phyloP scores from a whole-genome alignment of 495 filamentous ascomycete genomes.

The Penicillium lividum region DNA sequence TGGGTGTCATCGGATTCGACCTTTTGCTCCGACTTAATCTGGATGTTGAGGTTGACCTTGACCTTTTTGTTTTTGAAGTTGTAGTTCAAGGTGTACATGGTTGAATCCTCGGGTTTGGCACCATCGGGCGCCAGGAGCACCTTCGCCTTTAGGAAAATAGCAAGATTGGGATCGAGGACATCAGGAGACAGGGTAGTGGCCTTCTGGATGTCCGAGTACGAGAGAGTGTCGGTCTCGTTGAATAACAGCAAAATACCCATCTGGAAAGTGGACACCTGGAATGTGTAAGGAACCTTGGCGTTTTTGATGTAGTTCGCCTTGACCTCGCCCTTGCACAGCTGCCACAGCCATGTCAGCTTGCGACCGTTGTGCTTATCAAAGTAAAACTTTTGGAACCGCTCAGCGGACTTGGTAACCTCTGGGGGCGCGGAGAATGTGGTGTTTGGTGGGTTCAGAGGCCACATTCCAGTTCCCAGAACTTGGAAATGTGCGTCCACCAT shows the following conservation, averaged over 20 bases:
- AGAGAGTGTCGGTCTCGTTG: constrained; percentile 84
- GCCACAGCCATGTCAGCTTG: constrained; percentile 97
- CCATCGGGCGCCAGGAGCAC: constrained; percentile 74
- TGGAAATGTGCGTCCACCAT: constrained; percentile 77
- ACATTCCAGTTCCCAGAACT: constrained; percentile 95
- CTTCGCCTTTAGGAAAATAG: constrained; percentile 86
- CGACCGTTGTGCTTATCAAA: constrained; percentile 93
- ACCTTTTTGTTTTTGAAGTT: constrained; percentile 98
- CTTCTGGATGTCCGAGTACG: constrained; percentile 82
- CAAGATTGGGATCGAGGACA: constrained; percentile 79
- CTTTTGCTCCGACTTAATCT: constrained; percentile 91
- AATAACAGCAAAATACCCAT: constrained; percentile 97
- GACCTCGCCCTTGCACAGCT: constrained; percentile 95
- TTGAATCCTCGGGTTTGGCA: constrained; percentile 73
- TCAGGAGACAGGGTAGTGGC: constrained; percentile 78
- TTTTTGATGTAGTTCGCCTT: constrained; percentile 89
- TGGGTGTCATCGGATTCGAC: constrained; percentile 95
- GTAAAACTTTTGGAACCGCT: constrained; percentile 89
- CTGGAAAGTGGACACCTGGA: constrained; percentile 95
- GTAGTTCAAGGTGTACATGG: constrained; percentile 78
- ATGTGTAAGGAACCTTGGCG: constrained; percentile 89
- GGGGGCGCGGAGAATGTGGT: constrained; percentile 85
- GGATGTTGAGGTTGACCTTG: constrained; percentile 92
- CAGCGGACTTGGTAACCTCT: constrained; percentile 81
- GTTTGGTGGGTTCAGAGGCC: constrained; percentile 83